Conservation (phyloP, 768 basidiomycete species). For the Mycena chlorophos region DNA sequence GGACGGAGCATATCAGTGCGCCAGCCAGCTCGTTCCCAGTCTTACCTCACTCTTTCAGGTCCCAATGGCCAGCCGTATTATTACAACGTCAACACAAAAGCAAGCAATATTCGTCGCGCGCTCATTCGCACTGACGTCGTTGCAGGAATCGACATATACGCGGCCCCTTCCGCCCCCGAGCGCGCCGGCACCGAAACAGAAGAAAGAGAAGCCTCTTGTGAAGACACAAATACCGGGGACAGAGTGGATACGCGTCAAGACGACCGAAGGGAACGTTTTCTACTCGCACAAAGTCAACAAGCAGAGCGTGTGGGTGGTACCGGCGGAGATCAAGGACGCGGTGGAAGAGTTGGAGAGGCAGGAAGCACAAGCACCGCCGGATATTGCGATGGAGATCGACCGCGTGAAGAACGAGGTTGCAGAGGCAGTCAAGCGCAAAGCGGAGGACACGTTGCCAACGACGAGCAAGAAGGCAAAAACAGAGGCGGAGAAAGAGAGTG, state of each 20-base stretch:
- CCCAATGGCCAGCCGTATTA: slow-evolving; percentile 82
- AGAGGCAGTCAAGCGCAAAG: slow-evolving; percentile 62
- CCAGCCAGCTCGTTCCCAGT: background rate
- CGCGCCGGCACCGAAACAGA: slow-evolving; percentile 53
- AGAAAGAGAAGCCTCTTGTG: slow-evolving; percentile 83
- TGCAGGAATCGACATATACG: slow-evolving; percentile 80
- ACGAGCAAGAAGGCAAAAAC: slow-evolving; percentile 65
- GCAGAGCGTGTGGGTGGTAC: slow-evolving; percentile 85
- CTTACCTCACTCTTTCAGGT: slow-evolving; percentile 40
- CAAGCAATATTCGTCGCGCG: background rate
- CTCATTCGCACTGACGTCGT: background rate
- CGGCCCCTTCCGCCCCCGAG: slow-evolving; percentile 62
- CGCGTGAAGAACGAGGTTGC: slow-evolving; percentile 47
- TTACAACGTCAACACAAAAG: slow-evolving; percentile 66
- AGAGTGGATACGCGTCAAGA: slow-evolving; percentile 86
- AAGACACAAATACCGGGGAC: slow-evolving; percentile 88
- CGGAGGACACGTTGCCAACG: slow-evolving; percentile 50
- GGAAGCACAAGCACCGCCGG: slow-evolving; percentile 30
- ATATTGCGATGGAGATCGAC: slow-evolving; percentile 36
- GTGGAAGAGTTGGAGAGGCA: slow-evolving; percentile 58
- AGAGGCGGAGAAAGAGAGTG: slow-evolving; percentile 37
- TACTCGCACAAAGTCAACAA: slow-evolving; percentile 83
- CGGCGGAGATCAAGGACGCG: slow-evolving; percentile 80
- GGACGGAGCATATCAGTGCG: slow-evolving; percentile 86
- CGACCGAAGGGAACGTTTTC: slow-evolving; percentile 89